Evolutionary conservation across 768 basidiomycete species (phyloP), one percentile per base, ranked within the genome.

Genomic region (Russula lepida): DNA sequence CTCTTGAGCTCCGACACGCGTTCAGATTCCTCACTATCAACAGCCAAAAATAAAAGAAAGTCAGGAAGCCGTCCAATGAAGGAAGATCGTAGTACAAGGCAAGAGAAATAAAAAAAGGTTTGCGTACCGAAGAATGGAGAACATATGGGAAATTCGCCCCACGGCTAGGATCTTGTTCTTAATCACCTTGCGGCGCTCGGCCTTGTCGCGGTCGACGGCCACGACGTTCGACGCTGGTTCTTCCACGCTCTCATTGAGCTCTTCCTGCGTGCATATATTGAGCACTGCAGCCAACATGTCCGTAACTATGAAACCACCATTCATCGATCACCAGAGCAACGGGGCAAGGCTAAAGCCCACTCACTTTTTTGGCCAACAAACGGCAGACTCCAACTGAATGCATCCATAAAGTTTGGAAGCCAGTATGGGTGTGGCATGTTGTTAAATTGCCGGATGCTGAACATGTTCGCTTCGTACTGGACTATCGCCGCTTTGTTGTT

Each of bases 401-500:
- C n/a, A n/a, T n/a, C n/a, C n/a, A n/a, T n/a, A n/a, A n/a, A n/a
- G n/a, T n/a, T n/a, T n/a, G n/a, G n/a, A n/a, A n/a, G n/a, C n/a
- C n/a, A n/a, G n/a, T n/a, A n/a, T n/a, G n/a, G 88, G 68, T 97
- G 95, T 12, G 95, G 93, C 3, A 88, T 89, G 71, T 89, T 92
- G 75, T 97, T 97, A 77, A 97, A 98, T 71, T 98, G 95, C 51
- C 94, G 84, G 68, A 98, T 97, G 74, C 95, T 98, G 86, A 98
- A 92, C 62, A 95, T 94, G 70, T 98, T 99, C 73, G 91, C 93
- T 76, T 98, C 97, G 71, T 98, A 98, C 76, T 98, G 98, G 70
- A 99, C 83, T 25, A 99, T 95, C 0, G 97, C 97, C 1, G 95
- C 97, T 75, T 98, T 98, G 78, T 99, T 99, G 74, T 95, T 92